Percentiles rank a stretch among this genome's conserved stretches.
These are phyloP conservation scores for Prunus mira DNA, from an alignment of 306 rosid species.

Conservation along the genomic window DNA sequence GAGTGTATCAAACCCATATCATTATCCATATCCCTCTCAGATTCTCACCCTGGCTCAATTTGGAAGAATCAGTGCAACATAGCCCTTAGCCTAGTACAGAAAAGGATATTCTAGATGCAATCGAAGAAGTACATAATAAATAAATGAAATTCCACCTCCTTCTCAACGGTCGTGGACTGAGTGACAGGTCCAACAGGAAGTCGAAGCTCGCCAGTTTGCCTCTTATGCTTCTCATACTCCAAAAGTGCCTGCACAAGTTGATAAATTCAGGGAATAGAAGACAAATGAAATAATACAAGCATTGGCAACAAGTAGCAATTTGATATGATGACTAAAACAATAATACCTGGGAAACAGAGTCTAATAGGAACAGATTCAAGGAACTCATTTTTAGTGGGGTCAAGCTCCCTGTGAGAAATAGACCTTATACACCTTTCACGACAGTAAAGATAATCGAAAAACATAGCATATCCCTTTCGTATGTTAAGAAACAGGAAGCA, in stretches of 20 bases:
- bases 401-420: neutral
- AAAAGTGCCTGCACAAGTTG: constrained; percentile 61
- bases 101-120: neutral
- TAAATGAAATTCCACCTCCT: constrained; percentile 54
- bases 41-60: too few species aligned
- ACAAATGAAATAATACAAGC: constrained; percentile 15
- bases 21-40: too few species aligned
- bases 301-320: constrained; percentile 8
- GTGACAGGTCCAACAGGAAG: constrained; percentile 55
- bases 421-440: too few species aligned
- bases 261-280: constrained; percentile 17
- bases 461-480: neutral
- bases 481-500: neutral
- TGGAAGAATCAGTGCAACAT: too few species aligned
- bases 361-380: neutral
- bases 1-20: too few species aligned
- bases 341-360: neutral
- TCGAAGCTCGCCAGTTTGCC: constrained; percentile 66
- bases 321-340: neutral
- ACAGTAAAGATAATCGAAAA: neutral
- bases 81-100: neutral
- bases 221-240: constrained; percentile 80
- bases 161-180: constrained; percentile 55
- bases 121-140: constrained; percentile 7
- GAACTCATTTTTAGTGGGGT: neutral